Evolutionary conservation across 2,329 filamentous ascomycete genomes (phyloP).

Genomic region (Rosellinia necatrix): DNA sequence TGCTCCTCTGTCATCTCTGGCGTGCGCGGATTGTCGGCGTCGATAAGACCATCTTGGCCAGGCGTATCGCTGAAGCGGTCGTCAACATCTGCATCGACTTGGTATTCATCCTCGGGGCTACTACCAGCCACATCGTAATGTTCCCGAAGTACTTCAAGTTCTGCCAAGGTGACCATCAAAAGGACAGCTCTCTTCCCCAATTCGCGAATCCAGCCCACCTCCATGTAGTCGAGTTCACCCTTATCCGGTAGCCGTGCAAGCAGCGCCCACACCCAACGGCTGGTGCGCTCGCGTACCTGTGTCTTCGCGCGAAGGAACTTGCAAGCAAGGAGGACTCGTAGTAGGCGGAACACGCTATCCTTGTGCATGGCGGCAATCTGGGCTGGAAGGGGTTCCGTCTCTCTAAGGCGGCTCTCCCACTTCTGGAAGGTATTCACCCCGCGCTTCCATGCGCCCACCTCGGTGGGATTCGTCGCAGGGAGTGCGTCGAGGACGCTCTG

Average conservation of each 20-base stretch:
- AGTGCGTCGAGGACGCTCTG: constrained; percentile 57
- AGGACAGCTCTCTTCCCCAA: constrained; percentile 76
- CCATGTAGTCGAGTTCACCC: constrained; percentile 75
- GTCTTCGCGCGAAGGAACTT: constrained; percentile 65
- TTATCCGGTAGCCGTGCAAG: constrained; percentile 75
- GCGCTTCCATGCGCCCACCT: constrained; percentile 59
- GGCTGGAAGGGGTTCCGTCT: constrained; percentile 60
- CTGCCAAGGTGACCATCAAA: constrained; percentile 58
- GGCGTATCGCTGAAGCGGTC: constrained; percentile 45
- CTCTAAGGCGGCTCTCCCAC: constrained; percentile 59
- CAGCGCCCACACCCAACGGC: constrained; percentile 84
- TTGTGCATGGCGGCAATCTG: constrained; percentile 70
- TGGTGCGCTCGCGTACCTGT: constrained; percentile 67
- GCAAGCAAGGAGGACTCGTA: constrained; percentile 68
- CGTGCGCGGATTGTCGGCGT: constrained; percentile 36
- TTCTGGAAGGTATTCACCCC: constrained; percentile 53
- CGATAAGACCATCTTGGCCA: constrained; percentile 11
- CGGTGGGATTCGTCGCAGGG: constrained; percentile 55
- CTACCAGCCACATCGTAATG: constrained; percentile 45
- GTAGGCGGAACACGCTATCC: constrained; percentile 65
- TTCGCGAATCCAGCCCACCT: constrained; percentile 77
- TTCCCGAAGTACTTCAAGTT: constrained; percentile 55
- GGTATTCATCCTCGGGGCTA: constrained; percentile 40
- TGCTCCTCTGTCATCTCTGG: neutral
- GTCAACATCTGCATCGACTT: constrained; percentile 52